A percentile compares a stretch with the other conserved stretches of the same genome.
Evolutionary conservation across 78 protist species (phyloP).

Genomic region (Dictyostelium citrinum): DNA sequence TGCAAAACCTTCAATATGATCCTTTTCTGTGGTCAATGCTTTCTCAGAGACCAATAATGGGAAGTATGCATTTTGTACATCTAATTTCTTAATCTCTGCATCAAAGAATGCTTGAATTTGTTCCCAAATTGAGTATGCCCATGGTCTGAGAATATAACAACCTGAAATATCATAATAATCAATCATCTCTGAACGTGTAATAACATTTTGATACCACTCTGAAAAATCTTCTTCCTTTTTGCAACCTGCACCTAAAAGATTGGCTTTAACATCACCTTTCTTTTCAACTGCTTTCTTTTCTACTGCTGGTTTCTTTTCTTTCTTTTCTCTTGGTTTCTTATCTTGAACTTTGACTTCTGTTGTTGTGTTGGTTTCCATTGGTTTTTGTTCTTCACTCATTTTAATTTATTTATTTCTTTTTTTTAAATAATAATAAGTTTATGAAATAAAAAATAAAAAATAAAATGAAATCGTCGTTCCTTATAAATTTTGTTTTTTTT

Average conservation of each 20-base stretch:
- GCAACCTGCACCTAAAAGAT: conserved; percentile 47
- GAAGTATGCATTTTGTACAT: conserved; percentile 96
- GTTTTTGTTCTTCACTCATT: background rate
- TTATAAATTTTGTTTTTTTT: background rate
- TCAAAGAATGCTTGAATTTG: conserved; percentile 82
- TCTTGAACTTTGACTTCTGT: background rate
- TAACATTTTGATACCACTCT: conserved; percentile 92
- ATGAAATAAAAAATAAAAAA: background rate
- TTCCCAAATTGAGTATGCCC: conserved; percentile 94
- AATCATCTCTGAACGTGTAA: conserved; percentile 92
- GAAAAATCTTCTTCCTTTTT: conserved; percentile 80
- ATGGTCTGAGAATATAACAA: conserved; percentile 96
- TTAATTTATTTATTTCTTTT: background rate
- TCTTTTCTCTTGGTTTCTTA: background rate
- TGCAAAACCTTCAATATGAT: conserved; percentile 96
- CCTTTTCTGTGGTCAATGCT: conserved; percentile 86
- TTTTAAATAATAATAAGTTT: background rate
- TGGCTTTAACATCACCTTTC: conserved; percentile 6
- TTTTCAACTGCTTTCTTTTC: background rate
- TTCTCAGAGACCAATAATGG: conserved; percentile 96
- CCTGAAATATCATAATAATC: conserved; percentile 94
- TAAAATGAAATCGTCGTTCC: background rate
- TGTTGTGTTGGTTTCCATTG: background rate
- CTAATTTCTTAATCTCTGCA: conserved; percentile 80
- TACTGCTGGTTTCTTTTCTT: background rate